Evolutionary conservation across 495 filamentous ascomycete species (phyloP), one percentile per base, ranked within the genome.

Genomic region (Podospora sp.): DNA sequence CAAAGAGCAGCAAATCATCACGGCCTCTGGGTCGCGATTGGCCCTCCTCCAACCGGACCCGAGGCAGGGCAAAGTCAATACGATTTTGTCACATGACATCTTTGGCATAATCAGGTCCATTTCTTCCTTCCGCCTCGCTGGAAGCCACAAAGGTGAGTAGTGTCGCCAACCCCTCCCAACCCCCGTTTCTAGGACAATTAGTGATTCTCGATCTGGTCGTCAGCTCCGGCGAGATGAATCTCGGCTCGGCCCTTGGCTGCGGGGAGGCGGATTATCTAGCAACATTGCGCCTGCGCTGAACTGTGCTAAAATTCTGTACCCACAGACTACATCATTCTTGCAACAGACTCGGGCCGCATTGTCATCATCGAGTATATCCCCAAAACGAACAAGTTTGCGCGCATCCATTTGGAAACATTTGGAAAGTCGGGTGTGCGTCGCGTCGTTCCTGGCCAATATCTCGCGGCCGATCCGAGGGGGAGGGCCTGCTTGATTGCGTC

Each of bases 341-440:
- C 92, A 25, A 94, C 93, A 25, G 96, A 99, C 78, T 97, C 94
- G 33, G 96, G 96, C 69, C 91, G 94, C 20, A 95, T 98, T 71
- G 89, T 92, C 24, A 92, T 97, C 75, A 84, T 97, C 76, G 94
- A 99, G 78, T 99, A 97, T 77, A 83, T 93, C 21, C 90, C 91
- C 14, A 87, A 90, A 9, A 88, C 92, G 76, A 96, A 97, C 76
- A 87, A 88, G 63, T 97, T 98, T 78, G 90, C 89, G 71, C 87
- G 92, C 20, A 86, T 98, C 66, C 94, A 97, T 73, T 85, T 96
- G 36, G 96, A 99, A 80, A 99, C 96, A 2, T 99, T 96, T 74
- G 96, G 96, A 59, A 98, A 98, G 77, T 97, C 94, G 14, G 96
- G 95, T n/a, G 86, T 97, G 22, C 89, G 96, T 36, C 87, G 96